phyloP scores from a whole-genome alignment of 2,329 filamentous ascomycete genomes.

The Aphanocladium album region DNA sequence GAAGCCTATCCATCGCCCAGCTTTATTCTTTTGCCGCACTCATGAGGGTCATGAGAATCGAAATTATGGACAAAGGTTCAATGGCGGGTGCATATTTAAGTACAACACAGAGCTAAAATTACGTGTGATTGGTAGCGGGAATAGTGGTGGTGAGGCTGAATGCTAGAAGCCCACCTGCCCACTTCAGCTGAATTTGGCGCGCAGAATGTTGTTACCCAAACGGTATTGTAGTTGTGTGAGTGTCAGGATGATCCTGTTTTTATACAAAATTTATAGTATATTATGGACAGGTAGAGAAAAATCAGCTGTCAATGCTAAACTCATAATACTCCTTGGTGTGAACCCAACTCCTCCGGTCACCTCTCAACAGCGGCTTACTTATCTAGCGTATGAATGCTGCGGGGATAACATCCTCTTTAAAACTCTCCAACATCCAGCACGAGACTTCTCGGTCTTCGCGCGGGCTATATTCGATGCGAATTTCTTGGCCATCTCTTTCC shows the following conservation, averaged over 20 bases:
- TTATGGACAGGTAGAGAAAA: not conserved
- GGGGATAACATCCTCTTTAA: constrained; percentile 12
- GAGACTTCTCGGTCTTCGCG: constrained; percentile 4
- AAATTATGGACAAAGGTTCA: not conserved
- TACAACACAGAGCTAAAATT: not conserved
- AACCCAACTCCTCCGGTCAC: not conserved
- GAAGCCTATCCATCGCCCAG: not conserved
- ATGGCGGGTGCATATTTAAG: not conserved
- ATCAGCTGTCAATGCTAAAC: not conserved
- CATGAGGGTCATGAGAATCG: not conserved
- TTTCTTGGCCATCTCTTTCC: not conserved
- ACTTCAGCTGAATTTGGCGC: not conserved
- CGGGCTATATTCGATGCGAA: not conserved
- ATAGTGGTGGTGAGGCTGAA: constrained; percentile 1
- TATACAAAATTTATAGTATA: not conserved
- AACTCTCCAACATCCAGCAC: constrained; percentile 12
- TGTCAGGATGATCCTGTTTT: not conserved
- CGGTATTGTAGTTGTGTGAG: not conserved
- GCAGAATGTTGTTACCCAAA: not conserved
- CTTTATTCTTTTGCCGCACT: not conserved
- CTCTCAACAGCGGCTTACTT: not conserved
- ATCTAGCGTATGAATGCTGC: constrained; percentile 5
- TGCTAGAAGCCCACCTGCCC: not conserved
- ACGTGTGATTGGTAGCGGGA: not conserved
- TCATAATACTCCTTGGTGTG: not conserved